Evolutionary conservation across 768 basidiomycete species (phyloP).

Genomic region (Tubosaeta brunneosetosa): DNA sequence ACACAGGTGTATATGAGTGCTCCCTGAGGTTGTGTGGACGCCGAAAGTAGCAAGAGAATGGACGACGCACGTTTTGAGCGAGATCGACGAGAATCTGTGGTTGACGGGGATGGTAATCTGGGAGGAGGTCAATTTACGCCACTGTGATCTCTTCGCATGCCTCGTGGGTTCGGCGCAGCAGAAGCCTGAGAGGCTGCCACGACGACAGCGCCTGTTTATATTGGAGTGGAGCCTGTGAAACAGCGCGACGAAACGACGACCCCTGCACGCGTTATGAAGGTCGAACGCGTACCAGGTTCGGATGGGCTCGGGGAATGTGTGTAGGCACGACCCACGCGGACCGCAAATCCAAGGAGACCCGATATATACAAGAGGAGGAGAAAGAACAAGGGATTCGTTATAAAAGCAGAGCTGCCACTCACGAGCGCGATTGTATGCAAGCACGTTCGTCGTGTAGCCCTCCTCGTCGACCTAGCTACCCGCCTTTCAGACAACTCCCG

Average conservation of each 20-base stretch:
- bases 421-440: conserved; percentile 25
- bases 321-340: too few species aligned
- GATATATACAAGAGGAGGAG: conserved; percentile 26
- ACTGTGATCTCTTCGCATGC: not conserved
- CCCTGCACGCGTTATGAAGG: not conserved
- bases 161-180: conserved; percentile 13
- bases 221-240: not conserved
- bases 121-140: not conserved
- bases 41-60: too few species aligned
- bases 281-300: too few species aligned
- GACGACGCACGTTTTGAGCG: too few species aligned
- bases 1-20: too few species aligned
- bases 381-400: conserved; percentile 24
- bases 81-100: conserved; percentile 1
- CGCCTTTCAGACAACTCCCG: conserved; percentile 9
- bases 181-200: conserved; percentile 3
- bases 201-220: not conserved
- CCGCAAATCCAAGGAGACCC: conserved; percentile 7
- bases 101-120: not conserved
- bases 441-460: conserved; percentile 31
- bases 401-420: conserved; percentile 22
- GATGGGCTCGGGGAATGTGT: too few species aligned
- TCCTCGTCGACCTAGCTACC: conserved; percentile 15
- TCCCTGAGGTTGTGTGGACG: too few species aligned
- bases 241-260: too few species aligned